phyloP scores from a whole-genome alignment of 75 land plant species.

The Cunninghamia lanceolata region DNA sequence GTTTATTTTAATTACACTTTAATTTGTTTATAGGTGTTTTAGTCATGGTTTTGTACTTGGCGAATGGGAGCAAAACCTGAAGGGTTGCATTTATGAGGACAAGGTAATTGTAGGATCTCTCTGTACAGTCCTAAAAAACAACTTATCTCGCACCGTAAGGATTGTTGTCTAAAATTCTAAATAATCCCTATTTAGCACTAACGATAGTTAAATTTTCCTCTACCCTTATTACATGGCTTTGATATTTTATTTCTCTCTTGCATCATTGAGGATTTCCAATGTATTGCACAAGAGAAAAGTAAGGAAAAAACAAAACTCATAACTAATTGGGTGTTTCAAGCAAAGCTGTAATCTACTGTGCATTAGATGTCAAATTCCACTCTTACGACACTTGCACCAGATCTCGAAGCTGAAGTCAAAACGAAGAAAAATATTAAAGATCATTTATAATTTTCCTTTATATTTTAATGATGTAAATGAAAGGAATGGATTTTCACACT shows the following conservation, averaged over 20 bases:
- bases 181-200: slow-evolving; percentile 52
- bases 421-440: background rate
- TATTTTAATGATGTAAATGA: background rate
- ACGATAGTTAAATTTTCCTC: slow-evolving; percentile 63
- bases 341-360: background rate
- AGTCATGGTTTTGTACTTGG: no score
- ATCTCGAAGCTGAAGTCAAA: background rate
- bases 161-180: slow-evolving; percentile 54
- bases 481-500: background rate
- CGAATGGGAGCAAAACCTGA: no score
- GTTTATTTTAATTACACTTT: no score
- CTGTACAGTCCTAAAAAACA: slow-evolving; percentile 51
- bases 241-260: background rate
- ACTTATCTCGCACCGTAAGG: slow-evolving; percentile 36
- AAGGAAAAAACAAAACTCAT: background rate
- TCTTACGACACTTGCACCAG: background rate
- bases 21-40: no score
- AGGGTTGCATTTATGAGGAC: no score
- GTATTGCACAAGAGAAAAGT: no score
- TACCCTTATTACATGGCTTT: slow-evolving; percentile 29
- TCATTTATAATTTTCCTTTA: no score
- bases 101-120: no score
- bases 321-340: background rate
- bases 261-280: no score
- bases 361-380: background rate